Evolutionary conservation across 2,329 filamentous ascomycete genomes (phyloP).

Genomic region (Colletotrichum agaves): DNA sequence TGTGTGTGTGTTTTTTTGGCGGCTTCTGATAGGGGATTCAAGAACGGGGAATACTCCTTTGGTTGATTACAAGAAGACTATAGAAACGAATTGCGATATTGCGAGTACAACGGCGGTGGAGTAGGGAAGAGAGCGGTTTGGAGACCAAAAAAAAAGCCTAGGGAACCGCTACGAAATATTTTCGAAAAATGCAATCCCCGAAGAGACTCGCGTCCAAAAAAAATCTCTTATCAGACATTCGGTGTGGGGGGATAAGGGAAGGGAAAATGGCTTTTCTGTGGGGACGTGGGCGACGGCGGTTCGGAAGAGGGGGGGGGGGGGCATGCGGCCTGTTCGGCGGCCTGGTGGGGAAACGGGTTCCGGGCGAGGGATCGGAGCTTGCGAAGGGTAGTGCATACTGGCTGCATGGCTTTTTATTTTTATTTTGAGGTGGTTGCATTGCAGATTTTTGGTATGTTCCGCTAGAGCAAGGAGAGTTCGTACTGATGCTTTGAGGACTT

Average conservation of each 20-base stretch:
- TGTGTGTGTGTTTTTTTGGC: too few relatives aligned
- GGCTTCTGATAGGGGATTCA: too few relatives aligned
- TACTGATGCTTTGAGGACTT: neutral
- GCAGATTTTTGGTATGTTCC: neutral
- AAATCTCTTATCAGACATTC: slow-evolving; percentile 27
- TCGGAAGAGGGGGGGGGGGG: neutral
- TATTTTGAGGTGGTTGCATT: slow-evolving; percentile 1
- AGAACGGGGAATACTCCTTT: too few relatives aligned
- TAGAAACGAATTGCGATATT: neutral
- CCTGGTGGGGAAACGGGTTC: slow-evolving; percentile 25
- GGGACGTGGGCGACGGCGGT: neutral
- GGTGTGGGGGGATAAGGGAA: slow-evolving; percentile 29
- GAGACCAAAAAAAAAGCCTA: too few relatives aligned
- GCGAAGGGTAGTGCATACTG: neutral
- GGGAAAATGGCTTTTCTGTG: slow-evolving; percentile 15
- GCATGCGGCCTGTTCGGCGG: slow-evolving; percentile 26
- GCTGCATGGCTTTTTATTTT: too few relatives aligned
- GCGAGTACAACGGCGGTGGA: neutral
- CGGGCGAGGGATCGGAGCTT: neutral
- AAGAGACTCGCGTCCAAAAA: slow-evolving; percentile 3
- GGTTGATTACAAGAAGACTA: too few relatives aligned
- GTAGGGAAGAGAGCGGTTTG: neutral
- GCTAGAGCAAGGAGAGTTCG: neutral
- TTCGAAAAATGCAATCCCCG: neutral
- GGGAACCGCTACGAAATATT: neutral